These are phyloP conservation scores for Elsinoe arachidis DNA, from an alignment of 2,329 filamentous ascomycete genomes.

Conservation along the genomic window DNA sequence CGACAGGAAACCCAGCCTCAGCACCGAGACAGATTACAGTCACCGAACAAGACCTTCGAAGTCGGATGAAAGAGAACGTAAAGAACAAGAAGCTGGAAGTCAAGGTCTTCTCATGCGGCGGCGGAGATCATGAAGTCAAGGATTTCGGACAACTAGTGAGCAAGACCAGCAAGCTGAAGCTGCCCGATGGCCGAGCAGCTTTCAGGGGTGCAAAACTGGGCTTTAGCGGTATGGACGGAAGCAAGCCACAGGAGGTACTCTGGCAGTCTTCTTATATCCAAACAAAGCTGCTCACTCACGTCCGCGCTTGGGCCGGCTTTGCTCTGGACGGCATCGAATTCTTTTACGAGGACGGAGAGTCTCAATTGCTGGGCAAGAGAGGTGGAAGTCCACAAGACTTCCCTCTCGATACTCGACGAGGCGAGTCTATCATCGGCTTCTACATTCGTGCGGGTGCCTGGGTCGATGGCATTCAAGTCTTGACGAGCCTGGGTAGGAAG, in stretches of 20 bases:
- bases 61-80: constrained; percentile 61
- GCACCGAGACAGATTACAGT: constrained; percentile 65
- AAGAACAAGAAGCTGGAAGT: constrained; percentile 61
- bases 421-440: constrained; percentile 84
- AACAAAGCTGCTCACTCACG: constrained; percentile 63
- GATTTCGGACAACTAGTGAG: constrained; percentile 62
- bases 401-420: constrained; percentile 70
- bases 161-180: constrained; percentile 63
- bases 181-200: constrained; percentile 65
- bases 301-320: constrained; percentile 68
- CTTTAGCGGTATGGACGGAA: constrained; percentile 60
- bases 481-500: constrained; percentile 80
- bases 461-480: constrained; percentile 81
- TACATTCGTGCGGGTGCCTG: constrained; percentile 68
- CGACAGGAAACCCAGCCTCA: constrained; percentile 45
- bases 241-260: constrained; percentile 61
- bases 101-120: constrained; percentile 66
- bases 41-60: constrained; percentile 65
- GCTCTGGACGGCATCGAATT: constrained; percentile 85
- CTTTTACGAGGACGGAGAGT: constrained; percentile 77
- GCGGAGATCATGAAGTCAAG: constrained; percentile 65
- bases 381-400: constrained; percentile 66
- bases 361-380: constrained; percentile 76
- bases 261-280: constrained; percentile 60
- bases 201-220: constrained; percentile 71